Base-by-base conservation (phyloP, 2,329 filamentous ascomycete species). In the Trichophyton verrucosum region DNA sequence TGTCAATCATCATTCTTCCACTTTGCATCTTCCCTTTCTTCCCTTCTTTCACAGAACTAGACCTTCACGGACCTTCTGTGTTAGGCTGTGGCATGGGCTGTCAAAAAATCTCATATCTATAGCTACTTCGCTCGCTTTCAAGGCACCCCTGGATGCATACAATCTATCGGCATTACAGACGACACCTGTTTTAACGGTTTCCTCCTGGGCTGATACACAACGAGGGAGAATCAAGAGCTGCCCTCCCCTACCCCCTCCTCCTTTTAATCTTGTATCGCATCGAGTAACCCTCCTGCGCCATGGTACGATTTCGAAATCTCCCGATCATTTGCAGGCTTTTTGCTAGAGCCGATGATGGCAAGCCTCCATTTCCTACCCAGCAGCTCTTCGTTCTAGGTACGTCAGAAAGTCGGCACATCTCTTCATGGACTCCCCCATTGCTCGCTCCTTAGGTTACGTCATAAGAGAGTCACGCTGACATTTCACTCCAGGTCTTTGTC, bases 401-500 rank as follows among this genome's bases (percentile, higher is more conserved):
- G 78, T 67, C 24, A 55, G 33, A 13, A 38, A 38, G 33, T 44
- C 59, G 11, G 27, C 59, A 24, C 22, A 3, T 51, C 33, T 38
- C 59, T 27, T 44, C 15, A 9, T 61, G 44, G 9, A 3, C 15
- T 33, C 2, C 30, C n/a, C 17, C 24, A 11, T 13, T 42, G 8
- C n/a, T 11, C 42, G 3, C n/a, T n/a, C 27, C 33, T 6, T 24
- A 24, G n/a, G 17, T 22, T 27, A 5, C 9, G 22, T n/a, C 13
- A 38, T 60, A 56, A 20, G 36, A 38, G 57, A 44, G 57, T 62
- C 42, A 64, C 67, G 60, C 62, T 61, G 58, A 53, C 20, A 42
- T 55, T 44, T 62, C 55, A 38, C 27, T 55, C 15, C 22, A 95
- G 91, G 91, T 53, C 81, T 96, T 70, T 96, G 91, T 76, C 87